These are phyloP conservation scores for Exophiala xenobiotica DNA, from an alignment of 2,329 filamentous ascomycete genomes.

Conservation along the genomic window DNA sequence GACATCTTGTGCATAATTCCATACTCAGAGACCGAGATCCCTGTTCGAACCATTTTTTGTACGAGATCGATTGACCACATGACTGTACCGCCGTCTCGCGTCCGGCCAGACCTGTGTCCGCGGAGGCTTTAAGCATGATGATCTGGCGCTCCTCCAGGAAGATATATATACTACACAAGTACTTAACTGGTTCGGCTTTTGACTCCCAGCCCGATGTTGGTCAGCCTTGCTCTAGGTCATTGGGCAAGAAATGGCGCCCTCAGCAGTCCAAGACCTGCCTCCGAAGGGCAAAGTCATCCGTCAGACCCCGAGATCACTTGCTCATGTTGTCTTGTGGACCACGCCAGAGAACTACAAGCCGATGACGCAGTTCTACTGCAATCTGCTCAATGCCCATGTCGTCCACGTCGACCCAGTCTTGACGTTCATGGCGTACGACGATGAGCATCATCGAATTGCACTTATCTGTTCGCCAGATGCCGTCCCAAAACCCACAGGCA, in stretches of 20 bases:
- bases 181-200: too few relatives aligned
- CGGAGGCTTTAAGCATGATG: too few relatives aligned
- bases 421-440: constrained; percentile 16
- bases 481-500: constrained; percentile 24
- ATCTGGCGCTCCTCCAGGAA: too few relatives aligned
- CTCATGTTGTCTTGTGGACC: constrained; percentile 20
- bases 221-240: too few relatives aligned
- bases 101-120: too few relatives aligned
- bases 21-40: too few relatives aligned
- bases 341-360: constrained; percentile 6
- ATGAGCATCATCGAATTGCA: constrained; percentile 44
- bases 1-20: too few relatives aligned
- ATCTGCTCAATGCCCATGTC: constrained; percentile 8
- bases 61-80: too few relatives aligned
- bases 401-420: neutral
- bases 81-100: too few relatives aligned
- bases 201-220: too few relatives aligned
- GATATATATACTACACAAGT: too few relatives aligned
- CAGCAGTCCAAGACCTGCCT: neutral
- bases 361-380: constrained; percentile 14
- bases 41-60: too few relatives aligned
- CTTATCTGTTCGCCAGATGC: constrained; percentile 35
- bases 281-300: neutral
- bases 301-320: constrained; percentile 5
- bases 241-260: neutral